phyloP scores from a whole-genome alignment of 2,329 filamentous ascomycete genomes.

The Microthyrium microscopicum region DNA sequence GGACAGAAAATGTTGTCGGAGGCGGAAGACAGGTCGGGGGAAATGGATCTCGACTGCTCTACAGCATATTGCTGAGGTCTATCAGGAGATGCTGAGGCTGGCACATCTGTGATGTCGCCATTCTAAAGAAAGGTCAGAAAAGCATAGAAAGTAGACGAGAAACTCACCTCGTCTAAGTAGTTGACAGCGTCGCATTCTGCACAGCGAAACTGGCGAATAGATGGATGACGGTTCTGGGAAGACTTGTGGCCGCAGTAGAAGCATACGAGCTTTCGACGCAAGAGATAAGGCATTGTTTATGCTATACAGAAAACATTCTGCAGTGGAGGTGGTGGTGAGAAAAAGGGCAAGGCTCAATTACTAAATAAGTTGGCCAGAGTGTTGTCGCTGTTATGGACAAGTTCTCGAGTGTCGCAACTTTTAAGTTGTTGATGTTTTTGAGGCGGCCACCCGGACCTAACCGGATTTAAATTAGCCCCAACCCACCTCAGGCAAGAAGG shows the following conservation, averaged over 20 bases:
- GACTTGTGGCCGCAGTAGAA: slow-evolving; percentile 45
- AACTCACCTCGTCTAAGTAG: slow-evolving; percentile 64
- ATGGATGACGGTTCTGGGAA: slow-evolving; percentile 15
- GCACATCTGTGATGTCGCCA: slow-evolving; percentile 81
- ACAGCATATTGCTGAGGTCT: slow-evolving; percentile 25
- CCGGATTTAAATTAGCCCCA: no score
- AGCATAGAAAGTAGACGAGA: slow-evolving; percentile 3
- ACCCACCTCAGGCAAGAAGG: no score
- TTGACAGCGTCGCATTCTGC: slow-evolving; percentile 71
- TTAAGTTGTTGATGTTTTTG: no score
- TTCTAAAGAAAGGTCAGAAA: slow-evolving; percentile 35
- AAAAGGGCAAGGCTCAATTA: no score
- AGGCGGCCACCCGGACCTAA: no score
- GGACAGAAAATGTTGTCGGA: slow-evolving; percentile 41
- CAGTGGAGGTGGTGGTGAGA: no score
- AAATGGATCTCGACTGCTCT: slow-evolving; percentile 24
- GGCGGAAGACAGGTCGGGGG: slow-evolving; percentile 13
- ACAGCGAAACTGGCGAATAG: slow-evolving; percentile 34
- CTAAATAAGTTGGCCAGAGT: no score
- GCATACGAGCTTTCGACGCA: slow-evolving; percentile 14
- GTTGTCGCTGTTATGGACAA: no score
- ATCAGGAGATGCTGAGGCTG: slow-evolving; percentile 39
- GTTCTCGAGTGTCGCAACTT: no score
- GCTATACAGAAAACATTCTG: no score
- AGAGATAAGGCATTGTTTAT: slow-evolving; percentile 10